A percentile compares a stretch with the other conserved stretches of the same genome.
Conservation (phyloP, 345 rosid genomes). For the Lenwebbia sp. region DNA sequence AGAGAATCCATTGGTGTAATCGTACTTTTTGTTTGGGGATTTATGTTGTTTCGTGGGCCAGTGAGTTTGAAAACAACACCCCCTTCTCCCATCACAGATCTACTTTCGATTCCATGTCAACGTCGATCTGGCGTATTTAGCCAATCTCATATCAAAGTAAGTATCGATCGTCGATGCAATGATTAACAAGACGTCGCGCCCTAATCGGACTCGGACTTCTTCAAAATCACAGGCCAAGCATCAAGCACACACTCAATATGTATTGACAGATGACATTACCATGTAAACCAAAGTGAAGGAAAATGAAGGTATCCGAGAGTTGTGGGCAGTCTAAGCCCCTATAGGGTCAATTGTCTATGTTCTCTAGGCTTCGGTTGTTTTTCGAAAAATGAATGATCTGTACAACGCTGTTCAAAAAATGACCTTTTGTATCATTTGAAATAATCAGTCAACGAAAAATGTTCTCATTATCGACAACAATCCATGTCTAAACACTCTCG, state of each 20-base stretch:
- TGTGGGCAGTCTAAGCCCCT: neutral
- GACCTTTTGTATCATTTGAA: neutral
- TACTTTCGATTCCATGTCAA: neutral
- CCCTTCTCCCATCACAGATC: neutral
- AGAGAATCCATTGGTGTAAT: neutral
- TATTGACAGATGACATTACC: neutral
- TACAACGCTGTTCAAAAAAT: accelerated
- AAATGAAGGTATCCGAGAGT: neutral
- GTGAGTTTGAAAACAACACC: neutral
- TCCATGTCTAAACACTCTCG: neutral
- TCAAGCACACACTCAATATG: neutral
- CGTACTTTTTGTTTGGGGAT: neutral
- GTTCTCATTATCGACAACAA: neutral
- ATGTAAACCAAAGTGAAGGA: neutral
- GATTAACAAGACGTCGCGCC: neutral
- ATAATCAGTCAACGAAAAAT: neutral
- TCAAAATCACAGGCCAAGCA: neutral
- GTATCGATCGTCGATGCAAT: neutral
- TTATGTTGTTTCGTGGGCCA: neutral
- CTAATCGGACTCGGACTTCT: neutral
- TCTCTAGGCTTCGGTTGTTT: accelerated
- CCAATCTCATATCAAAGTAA: neutral
- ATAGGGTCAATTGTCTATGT: neutral
- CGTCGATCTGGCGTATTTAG: neutral
- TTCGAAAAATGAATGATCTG: neutral